These are phyloP conservation scores for Candida dendrica DNA, from an alignment of 805 yeast species.

Conservation along the genomic window DNA sequence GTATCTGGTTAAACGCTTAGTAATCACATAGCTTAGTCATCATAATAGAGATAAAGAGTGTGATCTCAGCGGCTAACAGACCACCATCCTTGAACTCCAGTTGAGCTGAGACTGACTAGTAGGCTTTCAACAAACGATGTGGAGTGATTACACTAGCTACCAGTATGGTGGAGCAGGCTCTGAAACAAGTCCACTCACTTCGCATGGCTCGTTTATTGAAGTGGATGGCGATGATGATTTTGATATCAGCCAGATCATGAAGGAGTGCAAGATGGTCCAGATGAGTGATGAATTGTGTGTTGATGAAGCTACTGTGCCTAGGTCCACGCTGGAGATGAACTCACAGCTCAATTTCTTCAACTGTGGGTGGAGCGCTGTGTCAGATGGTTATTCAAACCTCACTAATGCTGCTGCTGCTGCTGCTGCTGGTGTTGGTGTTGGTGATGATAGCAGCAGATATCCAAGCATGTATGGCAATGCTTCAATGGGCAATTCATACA, in stretches of 20 bases:
- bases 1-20: no score
- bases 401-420: not conserved
- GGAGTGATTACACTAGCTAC: no score
- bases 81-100: no score
- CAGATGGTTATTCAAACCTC: not conserved
- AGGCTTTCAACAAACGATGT: no score
- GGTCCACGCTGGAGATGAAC: not conserved
- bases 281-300: not conserved
- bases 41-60: no score
- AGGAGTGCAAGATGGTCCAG: not conserved
- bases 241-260: not conserved
- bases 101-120: no score
- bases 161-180: no score
- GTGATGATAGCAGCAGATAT: no score
- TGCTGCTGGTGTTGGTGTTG: not conserved
- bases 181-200: not conserved
- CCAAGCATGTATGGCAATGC: no score
- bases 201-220: not conserved
- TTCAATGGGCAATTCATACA: no score
- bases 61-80: no score
- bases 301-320: not conserved
- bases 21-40: no score
- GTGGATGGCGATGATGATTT: not conserved
- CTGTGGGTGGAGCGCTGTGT: not conserved
- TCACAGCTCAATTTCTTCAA: not conserved